Conservation (phyloP, 1,284 basidiomycete genomes). For the Agaricales sp. region DNA sequence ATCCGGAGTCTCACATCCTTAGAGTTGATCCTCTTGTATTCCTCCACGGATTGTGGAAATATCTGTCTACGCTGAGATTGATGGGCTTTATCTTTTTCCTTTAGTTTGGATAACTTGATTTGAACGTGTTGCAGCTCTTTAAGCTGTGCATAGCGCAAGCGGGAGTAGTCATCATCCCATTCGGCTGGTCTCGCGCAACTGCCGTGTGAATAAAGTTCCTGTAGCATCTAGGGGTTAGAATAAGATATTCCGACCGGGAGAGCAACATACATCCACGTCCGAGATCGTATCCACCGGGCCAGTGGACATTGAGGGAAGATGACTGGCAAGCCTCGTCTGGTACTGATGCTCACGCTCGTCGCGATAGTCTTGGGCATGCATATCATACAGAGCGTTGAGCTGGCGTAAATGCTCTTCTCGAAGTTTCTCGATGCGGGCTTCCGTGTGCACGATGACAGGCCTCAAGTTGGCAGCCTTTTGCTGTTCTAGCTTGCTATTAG, state of each 20-base stretch:
- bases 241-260: too few species aligned
- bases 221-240: too few species aligned
- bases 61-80: constrained; percentile 28
- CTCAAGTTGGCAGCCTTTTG: not conserved
- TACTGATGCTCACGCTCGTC: constrained; percentile 27
- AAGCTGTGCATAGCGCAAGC: constrained; percentile 32
- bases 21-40: constrained; percentile 30
- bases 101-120: constrained; percentile 17
- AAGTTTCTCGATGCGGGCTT: constrained; percentile 26
- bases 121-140: constrained; percentile 24
- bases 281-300: too few species aligned
- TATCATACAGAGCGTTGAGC: constrained; percentile 29
- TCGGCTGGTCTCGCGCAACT: constrained; percentile 14
- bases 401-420: constrained; percentile 29
- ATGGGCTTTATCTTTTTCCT: constrained; percentile 20
- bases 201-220: constrained; percentile 20
- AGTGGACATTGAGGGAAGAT: too few species aligned
- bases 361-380: constrained; percentile 31
- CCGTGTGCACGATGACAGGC: not conserved
- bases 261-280: too few species aligned
- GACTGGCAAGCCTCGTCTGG: constrained; percentile 20
- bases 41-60: constrained; percentile 38
- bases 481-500: not conserved
- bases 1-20: constrained; percentile 39
- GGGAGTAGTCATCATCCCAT: constrained; percentile 27